Evolutionary conservation across 2,329 filamentous ascomycete species (phyloP).

Genomic region (Colletotrichum sp.): DNA sequence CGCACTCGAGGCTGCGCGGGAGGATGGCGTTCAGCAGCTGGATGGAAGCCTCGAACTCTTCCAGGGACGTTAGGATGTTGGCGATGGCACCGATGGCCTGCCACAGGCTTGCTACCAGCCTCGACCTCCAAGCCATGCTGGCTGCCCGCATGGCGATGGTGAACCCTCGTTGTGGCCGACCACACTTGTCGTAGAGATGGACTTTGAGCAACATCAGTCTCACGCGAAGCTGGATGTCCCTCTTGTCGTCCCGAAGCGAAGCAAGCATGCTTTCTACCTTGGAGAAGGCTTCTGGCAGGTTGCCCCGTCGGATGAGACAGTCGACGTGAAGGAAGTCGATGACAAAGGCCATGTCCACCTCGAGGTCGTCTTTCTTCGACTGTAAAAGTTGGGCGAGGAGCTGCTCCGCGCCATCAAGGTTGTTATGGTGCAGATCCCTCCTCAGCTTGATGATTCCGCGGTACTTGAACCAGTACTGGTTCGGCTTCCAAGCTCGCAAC

Average conservation of each 20-base stretch:
- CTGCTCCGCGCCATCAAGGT: conserved; percentile 55
- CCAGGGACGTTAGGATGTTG: conserved; percentile 70
- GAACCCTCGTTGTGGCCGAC: conserved; percentile 76
- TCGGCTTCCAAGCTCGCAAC: conserved; percentile 76
- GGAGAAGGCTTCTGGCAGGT: conserved; percentile 51
- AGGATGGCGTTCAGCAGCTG: conserved; percentile 72
- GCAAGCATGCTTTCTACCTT: conserved; percentile 51
- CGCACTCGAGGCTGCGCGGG: conserved; percentile 77
- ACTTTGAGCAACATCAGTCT: conserved; percentile 77
- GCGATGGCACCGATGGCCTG: conserved; percentile 71
- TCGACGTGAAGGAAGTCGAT: conserved; percentile 59
- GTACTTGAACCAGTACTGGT: conserved; percentile 75
- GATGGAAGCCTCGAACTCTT: conserved; percentile 72
- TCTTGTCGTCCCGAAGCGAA: conserved; percentile 47
- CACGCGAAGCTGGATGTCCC: conserved; percentile 68
- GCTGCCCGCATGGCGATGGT: conserved; percentile 78
- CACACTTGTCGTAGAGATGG: conserved; percentile 69
- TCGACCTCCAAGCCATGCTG: conserved; percentile 72
- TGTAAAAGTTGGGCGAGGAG: conserved; percentile 59
- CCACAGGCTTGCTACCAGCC: conserved; percentile 74
- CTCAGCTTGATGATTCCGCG: conserved; percentile 70
- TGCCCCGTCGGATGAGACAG: conserved; percentile 51
- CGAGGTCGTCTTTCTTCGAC: conserved; percentile 53
- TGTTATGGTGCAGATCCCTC: conserved; percentile 62
- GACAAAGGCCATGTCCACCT: conserved; percentile 56